These are phyloP conservation scores for Russula vinacea DNA, from an alignment of 768 basidiomycete species.

Conservation along the genomic window DNA sequence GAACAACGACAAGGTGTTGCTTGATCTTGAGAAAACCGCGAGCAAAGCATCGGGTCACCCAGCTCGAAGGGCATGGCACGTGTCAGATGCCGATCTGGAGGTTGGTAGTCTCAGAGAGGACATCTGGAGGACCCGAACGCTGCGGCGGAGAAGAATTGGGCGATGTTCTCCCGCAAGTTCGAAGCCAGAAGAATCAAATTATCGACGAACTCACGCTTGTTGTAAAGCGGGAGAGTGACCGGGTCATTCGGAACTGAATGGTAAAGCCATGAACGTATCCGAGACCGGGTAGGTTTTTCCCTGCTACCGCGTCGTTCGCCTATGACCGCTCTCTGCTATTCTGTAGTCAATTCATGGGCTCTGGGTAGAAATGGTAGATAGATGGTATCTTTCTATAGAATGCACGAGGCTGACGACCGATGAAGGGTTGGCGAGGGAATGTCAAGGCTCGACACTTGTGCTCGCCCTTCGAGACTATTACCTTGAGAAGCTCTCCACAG, in stretches of 20 bases:
- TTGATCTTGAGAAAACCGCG: constrained; percentile 30
- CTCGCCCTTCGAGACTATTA: constrained; percentile 38
- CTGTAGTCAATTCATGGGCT: constrained; percentile 12
- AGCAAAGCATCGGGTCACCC: neutral
- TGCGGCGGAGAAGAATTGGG: constrained; percentile 30
- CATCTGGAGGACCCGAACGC: constrained; percentile 29
- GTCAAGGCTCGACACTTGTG: constrained; percentile 27
- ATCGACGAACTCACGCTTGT: constrained; percentile 26
- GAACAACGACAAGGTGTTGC: constrained; percentile 28
- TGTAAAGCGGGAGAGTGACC: constrained; percentile 28
- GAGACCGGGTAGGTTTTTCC: constrained; percentile 6
- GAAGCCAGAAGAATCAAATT: constrained; percentile 27
- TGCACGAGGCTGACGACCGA: neutral
- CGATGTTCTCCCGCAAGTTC: constrained; percentile 31
- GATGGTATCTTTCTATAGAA: neutral
- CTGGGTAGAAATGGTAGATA: constrained; percentile 34
- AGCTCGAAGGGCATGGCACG: neutral
- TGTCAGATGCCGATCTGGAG: neutral
- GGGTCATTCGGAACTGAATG: constrained; percentile 27
- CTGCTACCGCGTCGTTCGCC: neutral
- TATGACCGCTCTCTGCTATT: neutral
- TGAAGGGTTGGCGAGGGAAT: constrained; percentile 29
- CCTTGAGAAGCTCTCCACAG: constrained; percentile 28
- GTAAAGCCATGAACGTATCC: constrained; percentile 34
- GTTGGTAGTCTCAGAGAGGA: constrained; percentile 27